Conservation (phyloP, 1,284 basidiomycete genomes). For the Pseudozyma sp. region DNA sequence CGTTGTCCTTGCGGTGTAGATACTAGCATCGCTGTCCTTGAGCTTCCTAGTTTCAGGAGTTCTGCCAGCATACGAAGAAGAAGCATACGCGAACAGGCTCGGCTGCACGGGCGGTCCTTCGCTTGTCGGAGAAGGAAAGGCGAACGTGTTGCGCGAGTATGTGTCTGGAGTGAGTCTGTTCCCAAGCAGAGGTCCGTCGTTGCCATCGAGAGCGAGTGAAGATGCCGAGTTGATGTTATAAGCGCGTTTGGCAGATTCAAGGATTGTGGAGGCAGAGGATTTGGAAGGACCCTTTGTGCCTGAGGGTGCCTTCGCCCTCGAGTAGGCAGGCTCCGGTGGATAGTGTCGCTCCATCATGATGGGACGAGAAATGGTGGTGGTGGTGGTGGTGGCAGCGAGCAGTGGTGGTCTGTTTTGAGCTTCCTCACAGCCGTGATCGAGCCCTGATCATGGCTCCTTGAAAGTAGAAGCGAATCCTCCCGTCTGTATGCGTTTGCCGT, state of each 20-base stretch:
- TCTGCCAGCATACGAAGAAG: constrained; percentile 1
- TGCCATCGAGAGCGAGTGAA: background rate
- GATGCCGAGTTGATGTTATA: constrained; percentile 5
- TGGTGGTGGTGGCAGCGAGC: background rate
- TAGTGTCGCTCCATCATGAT: constrained; percentile 33
- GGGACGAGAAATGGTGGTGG: background rate
- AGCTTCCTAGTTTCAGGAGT: constrained; percentile 16
- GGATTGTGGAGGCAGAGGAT: constrained; percentile 41
- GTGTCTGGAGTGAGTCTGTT: constrained; percentile 27
- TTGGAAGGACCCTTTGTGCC: constrained; percentile 12
- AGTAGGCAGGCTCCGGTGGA: constrained; percentile 14
- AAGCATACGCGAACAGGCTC: constrained; percentile 43
- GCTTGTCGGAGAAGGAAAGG: constrained; percentile 13
- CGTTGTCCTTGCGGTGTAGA: constrained; percentile 27
- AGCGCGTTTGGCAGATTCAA: constrained; percentile 38
- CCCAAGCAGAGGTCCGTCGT: constrained; percentile 22
- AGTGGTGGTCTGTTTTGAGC: constrained; percentile 6
- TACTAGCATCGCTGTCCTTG: constrained; percentile 35
- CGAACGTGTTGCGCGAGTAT: constrained; percentile 6
- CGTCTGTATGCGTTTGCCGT: too few relatives aligned
- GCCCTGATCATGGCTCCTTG: constrained; percentile 29
- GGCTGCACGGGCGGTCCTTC: constrained; percentile 41
- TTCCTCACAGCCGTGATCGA: constrained; percentile 44
- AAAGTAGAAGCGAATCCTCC: constrained; percentile 1
- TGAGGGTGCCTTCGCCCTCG: constrained; percentile 11